Percentiles rank a stretch among this genome's conserved stretches.
phyloP scores from a whole-genome alignment of 495 filamentous ascomycete species.

The Aspergillus indologenus region DNA sequence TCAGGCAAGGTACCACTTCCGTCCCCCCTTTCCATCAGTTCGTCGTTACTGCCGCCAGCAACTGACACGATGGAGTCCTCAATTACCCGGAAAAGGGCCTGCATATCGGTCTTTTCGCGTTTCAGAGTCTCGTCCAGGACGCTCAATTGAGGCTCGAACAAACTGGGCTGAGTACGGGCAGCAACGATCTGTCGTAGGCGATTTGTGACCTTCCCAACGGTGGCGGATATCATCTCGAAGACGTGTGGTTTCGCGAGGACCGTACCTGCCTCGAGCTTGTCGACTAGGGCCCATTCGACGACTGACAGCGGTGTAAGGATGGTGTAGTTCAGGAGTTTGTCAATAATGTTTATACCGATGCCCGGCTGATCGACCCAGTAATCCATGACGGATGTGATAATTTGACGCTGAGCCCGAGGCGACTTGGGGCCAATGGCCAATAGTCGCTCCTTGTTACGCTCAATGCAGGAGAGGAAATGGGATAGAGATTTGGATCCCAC shows the following conservation, averaged over 20 bases:
- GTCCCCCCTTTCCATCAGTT: slow-evolving; percentile 56
- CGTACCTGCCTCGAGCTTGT: slow-evolving; percentile 60
- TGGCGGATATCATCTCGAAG: slow-evolving; percentile 86
- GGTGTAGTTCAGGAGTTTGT: slow-evolving; percentile 97
- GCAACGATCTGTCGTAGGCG: slow-evolving; percentile 79
- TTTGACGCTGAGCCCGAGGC: slow-evolving; percentile 72
- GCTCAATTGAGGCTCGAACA: slow-evolving; percentile 59
- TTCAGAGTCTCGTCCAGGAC: slow-evolving; percentile 62
- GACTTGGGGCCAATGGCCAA: slow-evolving; percentile 72
- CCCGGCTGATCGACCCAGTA: slow-evolving; percentile 95
- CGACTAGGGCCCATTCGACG: slow-evolving; percentile 79
- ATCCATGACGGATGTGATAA: slow-evolving; percentile 82
- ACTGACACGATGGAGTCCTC: slow-evolving; percentile 75
- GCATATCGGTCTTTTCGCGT: slow-evolving; percentile 67
- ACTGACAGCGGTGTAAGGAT: slow-evolving; percentile 82
- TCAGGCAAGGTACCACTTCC: slow-evolving; percentile 41
- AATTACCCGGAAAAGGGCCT: slow-evolving; percentile 72
- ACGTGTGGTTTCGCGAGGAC: slow-evolving; percentile 69
- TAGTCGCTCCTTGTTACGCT: slow-evolving; percentile 90
- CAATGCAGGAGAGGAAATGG: slow-evolving; percentile 92
- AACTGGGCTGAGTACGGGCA: slow-evolving; percentile 50
- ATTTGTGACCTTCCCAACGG: slow-evolving; percentile 87
- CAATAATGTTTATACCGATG: slow-evolving; percentile 87
- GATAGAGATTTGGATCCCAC: slow-evolving; percentile 93
- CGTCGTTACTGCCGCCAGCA: slow-evolving; percentile 69